Conservation (phyloP, 2,329 filamentous ascomycete genomes). For the Colletotrichum melonis region DNA sequence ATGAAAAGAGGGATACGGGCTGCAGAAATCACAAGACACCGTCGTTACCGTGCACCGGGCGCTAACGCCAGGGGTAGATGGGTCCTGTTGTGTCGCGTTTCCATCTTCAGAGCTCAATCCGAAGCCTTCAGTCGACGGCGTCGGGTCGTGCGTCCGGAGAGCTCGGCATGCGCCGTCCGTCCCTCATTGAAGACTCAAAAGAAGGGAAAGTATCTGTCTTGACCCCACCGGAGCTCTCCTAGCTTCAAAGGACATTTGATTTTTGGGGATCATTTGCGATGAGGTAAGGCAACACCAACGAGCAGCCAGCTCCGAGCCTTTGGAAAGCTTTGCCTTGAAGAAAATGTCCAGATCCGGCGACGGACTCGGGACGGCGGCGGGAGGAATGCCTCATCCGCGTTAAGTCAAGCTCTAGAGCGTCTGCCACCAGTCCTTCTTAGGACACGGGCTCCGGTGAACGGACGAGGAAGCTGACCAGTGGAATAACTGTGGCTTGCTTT, state of each 20-base stretch:
- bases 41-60: not conserved
- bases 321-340: not conserved
- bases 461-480: slow-evolving; percentile 10
- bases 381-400: slow-evolving; percentile 21
- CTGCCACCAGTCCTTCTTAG: slow-evolving; percentile 8
- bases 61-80: not conserved
- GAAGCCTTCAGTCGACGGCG: not conserved
- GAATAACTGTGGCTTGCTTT: not conserved
- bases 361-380: slow-evolving; percentile 7
- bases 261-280: not conserved
- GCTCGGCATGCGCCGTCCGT: not conserved
- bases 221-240: not conserved
- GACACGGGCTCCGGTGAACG: slow-evolving; percentile 4
- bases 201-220: not conserved
- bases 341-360: slow-evolving; percentile 1
- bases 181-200: not conserved
- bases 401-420: not conserved
- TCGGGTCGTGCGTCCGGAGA: not conserved
- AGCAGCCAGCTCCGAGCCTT: not conserved
- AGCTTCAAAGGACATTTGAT: not conserved
- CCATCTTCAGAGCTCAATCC: not conserved
- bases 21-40: not conserved
- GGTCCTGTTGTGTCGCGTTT: not conserved
- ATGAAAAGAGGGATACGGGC: not conserved
- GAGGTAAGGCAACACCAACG: not conserved